These are phyloP conservation scores for Globisporangium okanoganense DNA, from an alignment of 352 stramenopile genomes.

Conservation along the genomic window DNA sequence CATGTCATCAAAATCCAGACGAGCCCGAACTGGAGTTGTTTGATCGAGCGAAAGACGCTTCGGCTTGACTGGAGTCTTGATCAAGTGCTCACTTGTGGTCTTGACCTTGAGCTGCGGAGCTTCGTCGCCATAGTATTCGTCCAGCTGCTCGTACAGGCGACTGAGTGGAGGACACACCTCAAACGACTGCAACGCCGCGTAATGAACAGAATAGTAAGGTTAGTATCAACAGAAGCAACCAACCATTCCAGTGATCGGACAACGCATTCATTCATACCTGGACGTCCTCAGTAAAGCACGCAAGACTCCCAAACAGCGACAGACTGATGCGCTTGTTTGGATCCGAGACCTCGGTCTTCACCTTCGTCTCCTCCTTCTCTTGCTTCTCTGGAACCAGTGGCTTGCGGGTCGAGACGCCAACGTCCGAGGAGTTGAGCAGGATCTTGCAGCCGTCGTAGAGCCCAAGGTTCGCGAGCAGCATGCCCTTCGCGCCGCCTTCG, in stretches of 20 bases:
- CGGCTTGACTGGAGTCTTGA: conserved; percentile 49
- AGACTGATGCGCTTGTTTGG: conserved; percentile 40
- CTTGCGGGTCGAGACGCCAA: conserved; percentile 58
- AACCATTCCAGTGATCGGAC: neutral
- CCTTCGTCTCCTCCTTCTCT: conserved; percentile 19
- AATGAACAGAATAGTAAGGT: neutral
- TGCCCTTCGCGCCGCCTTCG: conserved; percentile 88
- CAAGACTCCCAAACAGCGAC: conserved; percentile 39
- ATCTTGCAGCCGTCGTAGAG: conserved; percentile 89
- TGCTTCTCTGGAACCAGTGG: conserved; percentile 4
- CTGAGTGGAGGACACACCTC: conserved; percentile 60
- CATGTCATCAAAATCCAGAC: conserved; percentile 17
- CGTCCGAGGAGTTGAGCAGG: conserved; percentile 73
- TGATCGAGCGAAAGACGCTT: conserved; percentile 6
- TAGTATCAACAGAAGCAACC: neutral
- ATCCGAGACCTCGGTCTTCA: conserved; percentile 17
- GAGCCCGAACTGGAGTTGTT: conserved; percentile 9
- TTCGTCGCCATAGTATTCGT: conserved; percentile 53
- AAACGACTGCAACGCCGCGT: conserved; percentile 21
- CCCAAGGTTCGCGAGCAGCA: conserved; percentile 91
- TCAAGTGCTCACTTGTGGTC: conserved; percentile 54
- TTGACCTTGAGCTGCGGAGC: conserved; percentile 49
- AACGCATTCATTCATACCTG: conserved; percentile 26
- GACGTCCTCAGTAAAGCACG: conserved; percentile 57
- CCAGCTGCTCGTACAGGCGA: conserved; percentile 71